Conservation (phyloP, 257 asterid species). For the Solanum chmielewskii region DNA sequence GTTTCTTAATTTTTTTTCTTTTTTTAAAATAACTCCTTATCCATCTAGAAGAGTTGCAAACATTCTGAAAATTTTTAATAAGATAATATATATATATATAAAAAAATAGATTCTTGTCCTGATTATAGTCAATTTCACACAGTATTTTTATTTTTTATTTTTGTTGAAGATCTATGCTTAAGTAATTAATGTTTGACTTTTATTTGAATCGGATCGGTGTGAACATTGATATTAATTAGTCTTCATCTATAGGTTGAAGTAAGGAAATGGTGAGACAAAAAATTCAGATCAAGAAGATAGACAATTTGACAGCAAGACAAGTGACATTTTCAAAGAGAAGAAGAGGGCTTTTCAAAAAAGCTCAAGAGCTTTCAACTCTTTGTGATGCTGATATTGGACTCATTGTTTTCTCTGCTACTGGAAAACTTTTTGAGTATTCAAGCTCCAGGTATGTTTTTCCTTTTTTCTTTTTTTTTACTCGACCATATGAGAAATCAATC, state of each 20-base stretch:
- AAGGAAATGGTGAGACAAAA: constrained; percentile 62
- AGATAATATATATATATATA: neutral
- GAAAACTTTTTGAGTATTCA: constrained; percentile 52
- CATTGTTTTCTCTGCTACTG: constrained; percentile 77
- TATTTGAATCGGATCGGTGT: neutral
- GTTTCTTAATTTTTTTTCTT: neutral
- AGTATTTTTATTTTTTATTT: neutral
- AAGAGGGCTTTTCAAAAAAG: constrained; percentile 88
- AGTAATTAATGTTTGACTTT: neutral
- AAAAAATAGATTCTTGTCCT: neutral
- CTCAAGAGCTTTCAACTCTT: constrained; percentile 65
- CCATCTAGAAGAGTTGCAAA: neutral
- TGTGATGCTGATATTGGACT: constrained; percentile 80
- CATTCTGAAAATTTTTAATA: neutral
- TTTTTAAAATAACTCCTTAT: neutral
- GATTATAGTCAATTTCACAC: neutral
- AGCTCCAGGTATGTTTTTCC: constrained; percentile 36
- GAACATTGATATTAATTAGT: neutral
- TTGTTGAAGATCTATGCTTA: neutral
- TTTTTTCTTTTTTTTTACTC: neutral
- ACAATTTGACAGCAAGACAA: constrained; percentile 63
- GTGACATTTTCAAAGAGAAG: constrained; percentile 78
- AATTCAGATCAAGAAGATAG: constrained; percentile 76
- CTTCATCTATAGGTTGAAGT: neutral
- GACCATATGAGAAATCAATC: neutral